Evolutionary conservation across 108 stramenopile genomes (phyloP).

Genomic region (Schizochytrium sp.): DNA sequence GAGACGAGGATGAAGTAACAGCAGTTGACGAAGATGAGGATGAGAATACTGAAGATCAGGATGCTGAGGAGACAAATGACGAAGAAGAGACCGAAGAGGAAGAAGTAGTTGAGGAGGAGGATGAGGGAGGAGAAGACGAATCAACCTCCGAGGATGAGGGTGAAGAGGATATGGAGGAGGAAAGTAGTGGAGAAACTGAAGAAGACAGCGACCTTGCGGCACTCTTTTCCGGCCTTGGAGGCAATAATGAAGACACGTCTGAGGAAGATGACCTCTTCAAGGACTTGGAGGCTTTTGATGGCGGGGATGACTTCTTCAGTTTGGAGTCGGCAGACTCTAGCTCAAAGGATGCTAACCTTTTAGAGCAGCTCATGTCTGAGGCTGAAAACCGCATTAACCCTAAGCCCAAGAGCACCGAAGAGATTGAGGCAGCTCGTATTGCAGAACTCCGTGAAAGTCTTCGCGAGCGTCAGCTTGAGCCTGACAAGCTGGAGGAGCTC

Average conservation of each 20-base stretch:
- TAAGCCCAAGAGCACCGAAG: background rate
- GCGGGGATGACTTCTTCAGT: conserved; percentile 2
- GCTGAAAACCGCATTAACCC: conserved; percentile 1
- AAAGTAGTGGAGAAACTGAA: background rate
- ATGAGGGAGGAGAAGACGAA: background rate
- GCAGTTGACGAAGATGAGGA: background rate
- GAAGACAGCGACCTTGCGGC: background rate
- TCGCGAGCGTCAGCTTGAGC: background rate
- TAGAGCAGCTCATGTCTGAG: background rate
- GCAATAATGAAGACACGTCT: too few relatives aligned
- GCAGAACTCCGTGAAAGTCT: background rate
- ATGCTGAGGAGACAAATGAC: background rate
- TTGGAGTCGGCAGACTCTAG: background rate
- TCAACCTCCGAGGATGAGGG: background rate
- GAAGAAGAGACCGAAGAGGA: background rate
- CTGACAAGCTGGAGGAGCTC: background rate
- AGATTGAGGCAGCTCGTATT: background rate
- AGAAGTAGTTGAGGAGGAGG: background rate
- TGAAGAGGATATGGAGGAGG: background rate
- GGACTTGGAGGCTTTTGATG: conserved; percentile 20
- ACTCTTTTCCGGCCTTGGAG: background rate
- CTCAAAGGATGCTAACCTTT: background rate
- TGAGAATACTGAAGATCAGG: background rate
- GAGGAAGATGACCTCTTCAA: conserved; percentile 1
- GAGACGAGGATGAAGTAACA: background rate